Conservation (phyloP, 257 asterid genomes). For the Handroanthus guayacan region DNA sequence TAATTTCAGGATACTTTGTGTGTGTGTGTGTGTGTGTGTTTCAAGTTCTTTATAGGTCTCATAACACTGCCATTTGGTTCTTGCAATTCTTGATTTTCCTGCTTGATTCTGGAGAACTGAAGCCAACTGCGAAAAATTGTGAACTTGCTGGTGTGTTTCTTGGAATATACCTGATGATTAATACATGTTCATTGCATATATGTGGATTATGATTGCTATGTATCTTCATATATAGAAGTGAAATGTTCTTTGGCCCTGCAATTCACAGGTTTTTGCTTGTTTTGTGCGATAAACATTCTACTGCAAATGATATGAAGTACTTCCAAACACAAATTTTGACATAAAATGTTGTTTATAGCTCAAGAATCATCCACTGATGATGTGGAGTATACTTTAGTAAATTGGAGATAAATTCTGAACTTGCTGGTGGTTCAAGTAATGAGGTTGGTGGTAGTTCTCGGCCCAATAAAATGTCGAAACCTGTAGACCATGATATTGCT, state of each 20-base stretch:
- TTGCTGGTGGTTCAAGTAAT: constrained; percentile 52
- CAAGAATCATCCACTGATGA: constrained; percentile 35
- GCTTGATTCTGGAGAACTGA: no score
- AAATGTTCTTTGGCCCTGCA: neutral
- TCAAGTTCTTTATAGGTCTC: no score
- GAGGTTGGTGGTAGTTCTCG: constrained; percentile 39
- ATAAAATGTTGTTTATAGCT: constrained; percentile 46
- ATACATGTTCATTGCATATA: neutral
- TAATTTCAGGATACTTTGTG: no score
- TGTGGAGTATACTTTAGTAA: constrained; percentile 81
- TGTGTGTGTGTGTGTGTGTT: no score
- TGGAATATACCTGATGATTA: no score
- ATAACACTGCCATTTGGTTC: no score
- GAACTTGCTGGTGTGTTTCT: no score
- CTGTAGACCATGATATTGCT: constrained; percentile 65
- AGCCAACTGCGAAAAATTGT: no score
- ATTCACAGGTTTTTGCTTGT: constrained; percentile 40
- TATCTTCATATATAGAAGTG: neutral
- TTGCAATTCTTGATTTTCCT: no score
- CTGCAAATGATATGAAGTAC: constrained; percentile 26
- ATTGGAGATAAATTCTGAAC: constrained; percentile 58
- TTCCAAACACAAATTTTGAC: neutral
- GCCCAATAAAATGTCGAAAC: constrained; percentile 29
- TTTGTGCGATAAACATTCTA: constrained; percentile 21
- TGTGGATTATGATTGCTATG: neutral